Evolutionary conservation across 805 yeast species (phyloP).

Genomic region (Saccharomycopsis selenospora): DNA sequence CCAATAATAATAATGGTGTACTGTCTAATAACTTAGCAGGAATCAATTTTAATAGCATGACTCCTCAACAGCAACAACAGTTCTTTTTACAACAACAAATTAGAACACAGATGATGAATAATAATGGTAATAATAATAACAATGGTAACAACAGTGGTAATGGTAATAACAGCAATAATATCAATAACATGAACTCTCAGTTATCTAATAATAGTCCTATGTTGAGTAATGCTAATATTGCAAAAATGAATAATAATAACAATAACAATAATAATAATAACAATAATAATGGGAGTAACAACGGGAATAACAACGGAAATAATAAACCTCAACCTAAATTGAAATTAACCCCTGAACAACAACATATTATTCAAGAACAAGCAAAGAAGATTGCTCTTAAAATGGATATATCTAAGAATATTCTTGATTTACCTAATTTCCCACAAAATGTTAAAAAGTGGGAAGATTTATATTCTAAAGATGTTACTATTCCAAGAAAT

Average conservation of each 20-base stretch:
- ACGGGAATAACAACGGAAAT: constrained; percentile 1
- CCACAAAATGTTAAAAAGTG: constrained; percentile 60
- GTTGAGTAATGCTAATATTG: constrained; percentile 2
- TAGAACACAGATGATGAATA: constrained; percentile 2
- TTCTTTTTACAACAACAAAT: neutral
- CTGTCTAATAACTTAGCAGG: neutral
- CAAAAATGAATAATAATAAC: constrained; percentile 1
- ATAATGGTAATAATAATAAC: constrained; percentile 1
- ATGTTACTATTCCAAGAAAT: constrained; percentile 43
- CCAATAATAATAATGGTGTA: neutral
- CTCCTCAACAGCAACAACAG: constrained; percentile 2
- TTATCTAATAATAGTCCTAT: constrained; percentile 2
- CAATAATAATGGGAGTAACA: constrained; percentile 12
- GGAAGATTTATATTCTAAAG: constrained; percentile 53
- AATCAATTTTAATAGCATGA: neutral
- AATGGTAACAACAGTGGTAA: neutral
- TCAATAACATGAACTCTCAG: constrained; percentile 2
- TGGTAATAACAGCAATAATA: constrained; percentile 2
- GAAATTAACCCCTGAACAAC: constrained; percentile 14
- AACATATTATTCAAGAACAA: constrained; percentile 12
- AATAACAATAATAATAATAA: constrained; percentile 18
- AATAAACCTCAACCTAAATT: constrained; percentile 3
- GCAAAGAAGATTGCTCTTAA: constrained; percentile 22
- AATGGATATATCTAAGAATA: constrained; percentile 41
- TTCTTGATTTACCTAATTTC: constrained; percentile 52